These are phyloP conservation scores for Candida manassasensis DNA, from an alignment of 805 yeast genomes.

Conservation along the genomic window DNA sequence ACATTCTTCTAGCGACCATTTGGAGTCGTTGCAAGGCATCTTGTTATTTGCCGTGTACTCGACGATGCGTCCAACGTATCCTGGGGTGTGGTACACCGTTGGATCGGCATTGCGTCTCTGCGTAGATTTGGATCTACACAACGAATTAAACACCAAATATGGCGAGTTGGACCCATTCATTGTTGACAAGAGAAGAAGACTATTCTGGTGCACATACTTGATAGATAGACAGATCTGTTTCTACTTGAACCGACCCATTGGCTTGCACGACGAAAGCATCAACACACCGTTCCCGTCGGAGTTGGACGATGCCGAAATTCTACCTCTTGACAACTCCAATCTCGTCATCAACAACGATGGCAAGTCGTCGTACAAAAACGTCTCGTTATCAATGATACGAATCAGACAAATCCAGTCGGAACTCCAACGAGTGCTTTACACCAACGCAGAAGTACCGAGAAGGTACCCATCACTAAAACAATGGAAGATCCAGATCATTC, in stretches of 20 bases:
- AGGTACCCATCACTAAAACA: constrained; percentile 46
- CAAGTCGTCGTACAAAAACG: constrained; percentile 60
- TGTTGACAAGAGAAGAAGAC: constrained; percentile 64
- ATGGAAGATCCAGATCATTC: constrained; percentile 58
- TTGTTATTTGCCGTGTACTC: constrained; percentile 66
- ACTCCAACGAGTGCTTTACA: constrained; percentile 68
- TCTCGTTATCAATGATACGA: constrained; percentile 62
- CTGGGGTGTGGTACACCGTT: constrained; percentile 89
- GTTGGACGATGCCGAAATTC: constrained; percentile 67
- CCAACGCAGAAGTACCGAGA: constrained; percentile 67
- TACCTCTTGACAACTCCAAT: constrained; percentile 37
- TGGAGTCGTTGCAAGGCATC: constrained; percentile 72
- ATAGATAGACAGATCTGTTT: constrained; percentile 83
- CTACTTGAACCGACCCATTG: constrained; percentile 82
- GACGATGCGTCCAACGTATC: constrained; percentile 82
- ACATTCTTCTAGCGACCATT: constrained; percentile 51
- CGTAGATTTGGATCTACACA: constrained; percentile 81
- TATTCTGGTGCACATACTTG: constrained; percentile 88
- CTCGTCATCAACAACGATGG: constrained; percentile 20
- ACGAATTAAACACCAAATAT: constrained; percentile 40
- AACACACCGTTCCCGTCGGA: constrained; percentile 67
- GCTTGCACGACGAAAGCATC: constrained; percentile 78
- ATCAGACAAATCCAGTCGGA: constrained; percentile 75
- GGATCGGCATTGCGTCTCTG: constrained; percentile 78
- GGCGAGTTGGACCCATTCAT: constrained; percentile 48